Base-by-base conservation (phyloP, 2,329 filamentous ascomycete species). In the Aureobasidium sp. region DNA sequence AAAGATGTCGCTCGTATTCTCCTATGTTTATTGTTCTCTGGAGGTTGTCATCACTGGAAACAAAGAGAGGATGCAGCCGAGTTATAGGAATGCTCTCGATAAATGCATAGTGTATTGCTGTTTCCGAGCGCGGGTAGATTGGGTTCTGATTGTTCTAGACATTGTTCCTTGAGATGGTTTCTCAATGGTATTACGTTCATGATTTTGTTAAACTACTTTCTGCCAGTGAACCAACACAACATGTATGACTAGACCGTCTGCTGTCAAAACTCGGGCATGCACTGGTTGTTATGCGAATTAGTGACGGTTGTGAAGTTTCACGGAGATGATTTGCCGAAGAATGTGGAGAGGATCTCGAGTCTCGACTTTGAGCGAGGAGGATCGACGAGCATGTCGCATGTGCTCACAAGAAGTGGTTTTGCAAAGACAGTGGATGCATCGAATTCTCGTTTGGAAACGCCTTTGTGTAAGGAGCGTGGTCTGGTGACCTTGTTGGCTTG, bases 221-320 rank as follows among this genome's bases (percentile, higher is more conserved):
- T 31, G 5, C n/a, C 19, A n/a, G 17, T 50, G 31, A 27, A 29
- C 7, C 15, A 37, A 21, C 4, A 25, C 21, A 8, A 37, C 13
- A n/a, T 23, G 11, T 40, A 11, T 27, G 23, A 46, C 23, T 9
- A 27, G 37, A 38, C 5, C 15, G 23, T 29, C 23, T 46, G 23
- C 17, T 46, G 40, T 43, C 21, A 43, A 38, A n/a, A n/a, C n/a
- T n/a, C n/a, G n/a, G n/a, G 7, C 50, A 27, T 42, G 23, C 7
- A 9, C 4, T 42, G 51, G 23, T 55, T 43, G 51, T 55, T 33
- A 55, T 55, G 51, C 50, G 11, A 10, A 55, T 55, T 55, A 42
- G 19, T 55, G 51, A 55, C 51, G 27, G 51, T 42, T 55, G 9
- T 33, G 38, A 43, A 55, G 51, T 31, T 31, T 55, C 37, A 13